A percentile compares a stretch with the other conserved stretches of the same genome.
These are phyloP conservation scores for Thozetella sp. DNA, from an alignment of 495 filamentous ascomycete species.

Conservation along the genomic window DNA sequence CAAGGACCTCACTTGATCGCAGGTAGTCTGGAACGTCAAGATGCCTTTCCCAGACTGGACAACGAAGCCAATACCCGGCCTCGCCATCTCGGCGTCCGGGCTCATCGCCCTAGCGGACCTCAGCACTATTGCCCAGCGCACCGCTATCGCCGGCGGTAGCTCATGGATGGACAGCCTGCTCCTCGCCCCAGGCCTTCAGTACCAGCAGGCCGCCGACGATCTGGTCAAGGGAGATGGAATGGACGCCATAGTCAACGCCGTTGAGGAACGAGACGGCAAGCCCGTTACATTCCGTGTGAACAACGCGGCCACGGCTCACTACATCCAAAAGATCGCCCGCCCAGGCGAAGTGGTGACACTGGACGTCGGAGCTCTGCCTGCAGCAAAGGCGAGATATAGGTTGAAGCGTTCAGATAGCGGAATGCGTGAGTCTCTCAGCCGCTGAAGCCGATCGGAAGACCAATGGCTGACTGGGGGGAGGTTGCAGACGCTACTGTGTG, in stretches of 20 bases:
- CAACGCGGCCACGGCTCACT: slow-evolving; percentile 54
- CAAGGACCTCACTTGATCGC: not conserved
- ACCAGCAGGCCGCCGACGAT: slow-evolving; percentile 57
- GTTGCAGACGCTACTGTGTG: slow-evolving; percentile 28
- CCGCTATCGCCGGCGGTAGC: slow-evolving; percentile 53
- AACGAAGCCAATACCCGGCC: slow-evolving; percentile 29
- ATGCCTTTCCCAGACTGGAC: slow-evolving; percentile 26
- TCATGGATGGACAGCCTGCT: slow-evolving; percentile 54
- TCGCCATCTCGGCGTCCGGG: slow-evolving; percentile 49
- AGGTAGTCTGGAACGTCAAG: not conserved
- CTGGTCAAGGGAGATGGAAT: slow-evolving; percentile 27
- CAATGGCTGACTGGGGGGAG: slow-evolving; percentile 10
- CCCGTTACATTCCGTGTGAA: slow-evolving; percentile 44
- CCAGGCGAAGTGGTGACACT: slow-evolving; percentile 47
- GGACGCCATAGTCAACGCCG: slow-evolving; percentile 16
- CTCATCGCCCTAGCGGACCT: slow-evolving; percentile 61
- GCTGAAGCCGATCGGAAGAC: no score
- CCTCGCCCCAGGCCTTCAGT: slow-evolving; percentile 61
- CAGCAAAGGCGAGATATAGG: slow-evolving; percentile 7
- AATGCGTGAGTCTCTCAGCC: not conserved
- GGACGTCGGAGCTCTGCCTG: slow-evolving; percentile 33
- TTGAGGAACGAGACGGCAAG: slow-evolving; percentile 32
- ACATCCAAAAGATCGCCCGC: slow-evolving; percentile 46
- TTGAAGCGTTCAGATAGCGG: slow-evolving; percentile 1
- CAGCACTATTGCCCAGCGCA: slow-evolving; percentile 51